phyloP scores from a whole-genome alignment of 768 basidiomycete species.

The Gymnopilus dilepis region DNA sequence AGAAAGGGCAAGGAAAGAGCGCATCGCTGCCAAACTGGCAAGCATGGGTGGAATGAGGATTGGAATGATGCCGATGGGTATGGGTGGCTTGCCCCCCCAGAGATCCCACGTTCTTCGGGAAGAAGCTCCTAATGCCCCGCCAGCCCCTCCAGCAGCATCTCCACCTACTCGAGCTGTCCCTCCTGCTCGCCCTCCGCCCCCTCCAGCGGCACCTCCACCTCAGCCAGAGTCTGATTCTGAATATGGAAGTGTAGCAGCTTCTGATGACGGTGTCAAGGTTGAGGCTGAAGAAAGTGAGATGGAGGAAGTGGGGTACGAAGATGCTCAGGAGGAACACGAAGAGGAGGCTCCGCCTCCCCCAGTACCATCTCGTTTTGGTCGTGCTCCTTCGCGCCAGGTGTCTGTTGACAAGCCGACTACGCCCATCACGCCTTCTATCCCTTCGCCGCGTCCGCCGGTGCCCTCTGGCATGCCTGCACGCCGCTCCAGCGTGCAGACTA shows the following conservation, averaged over 20 bases:
- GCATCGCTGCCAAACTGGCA: conserved; percentile 58
- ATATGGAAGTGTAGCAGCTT: conserved; percentile 43
- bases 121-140: conserved; percentile 18
- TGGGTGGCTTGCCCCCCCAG: conserved; percentile 36
- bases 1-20: conserved; percentile 59
- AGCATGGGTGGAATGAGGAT: conserved; percentile 64
- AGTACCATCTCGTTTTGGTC: conserved; percentile 52
- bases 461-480: conserved; percentile 43
- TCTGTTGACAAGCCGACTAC: conserved; percentile 21
- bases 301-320: conserved; percentile 68
- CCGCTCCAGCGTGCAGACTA: conserved; percentile 43
- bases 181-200: conserved; percentile 33
- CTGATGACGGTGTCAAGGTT: conserved; percentile 64
- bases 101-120: conserved; percentile 33
- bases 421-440: conserved; percentile 31
- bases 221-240: conserved; percentile 47
- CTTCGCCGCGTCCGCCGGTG: conserved; percentile 57
- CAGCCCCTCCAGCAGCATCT: conserved; percentile 14
- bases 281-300: conserved; percentile 78
- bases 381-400: conserved; percentile 30
- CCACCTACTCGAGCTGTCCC: conserved; percentile 30
- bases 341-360: conserved; percentile 59
- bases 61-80: conserved; percentile 56
- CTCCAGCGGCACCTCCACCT: conserved; percentile 28
- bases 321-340: conserved; percentile 54